These are phyloP conservation scores for Daedalea quercina DNA, from an alignment of 768 basidiomycete genomes.

Conservation along the genomic window DNA sequence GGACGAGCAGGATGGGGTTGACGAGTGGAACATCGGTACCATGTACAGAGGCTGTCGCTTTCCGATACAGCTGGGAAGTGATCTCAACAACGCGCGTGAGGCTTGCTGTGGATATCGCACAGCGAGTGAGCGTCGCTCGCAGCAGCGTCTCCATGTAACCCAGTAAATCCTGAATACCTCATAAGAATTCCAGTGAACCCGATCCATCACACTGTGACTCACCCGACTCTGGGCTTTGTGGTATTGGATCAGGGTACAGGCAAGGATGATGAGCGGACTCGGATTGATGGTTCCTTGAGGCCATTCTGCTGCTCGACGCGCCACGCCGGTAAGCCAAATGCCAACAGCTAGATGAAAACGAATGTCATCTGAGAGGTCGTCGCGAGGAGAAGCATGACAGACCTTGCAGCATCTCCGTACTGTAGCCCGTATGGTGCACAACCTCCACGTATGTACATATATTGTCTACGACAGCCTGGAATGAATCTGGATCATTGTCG, in stretches of 20 bases:
- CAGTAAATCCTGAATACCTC: conserved; percentile 45
- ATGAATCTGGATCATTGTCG: conserved; percentile 43
- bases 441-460: conserved; percentile 49
- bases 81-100: conserved; percentile 44
- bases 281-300: conserved; percentile 43
- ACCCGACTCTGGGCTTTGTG: conserved; percentile 57
- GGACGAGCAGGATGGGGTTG: conserved; percentile 14
- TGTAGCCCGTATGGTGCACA: conserved; percentile 50
- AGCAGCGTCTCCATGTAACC: conserved; percentile 54
- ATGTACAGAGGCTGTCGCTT: conserved; percentile 10
- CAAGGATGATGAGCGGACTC: conserved; percentile 47
- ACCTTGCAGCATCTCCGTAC: conserved; percentile 50
- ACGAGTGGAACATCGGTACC: conserved; percentile 2
- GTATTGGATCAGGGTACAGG: conserved; percentile 46
- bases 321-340: conserved; percentile 43
- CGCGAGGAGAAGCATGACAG: conserved; percentile 15
- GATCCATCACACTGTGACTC: conserved; percentile 10
- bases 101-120: conserved; percentile 35
- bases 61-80: conserved; percentile 38
- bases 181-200: not conserved
- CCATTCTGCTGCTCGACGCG: conserved; percentile 54
- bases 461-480: conserved; percentile 52
- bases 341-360: conserved; percentile 41
- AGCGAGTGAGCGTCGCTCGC: conserved; percentile 44
- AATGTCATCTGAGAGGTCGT: not conserved